Conservation (phyloP, 176 grass and related monocot species). For the Themeda triandra region DNA sequence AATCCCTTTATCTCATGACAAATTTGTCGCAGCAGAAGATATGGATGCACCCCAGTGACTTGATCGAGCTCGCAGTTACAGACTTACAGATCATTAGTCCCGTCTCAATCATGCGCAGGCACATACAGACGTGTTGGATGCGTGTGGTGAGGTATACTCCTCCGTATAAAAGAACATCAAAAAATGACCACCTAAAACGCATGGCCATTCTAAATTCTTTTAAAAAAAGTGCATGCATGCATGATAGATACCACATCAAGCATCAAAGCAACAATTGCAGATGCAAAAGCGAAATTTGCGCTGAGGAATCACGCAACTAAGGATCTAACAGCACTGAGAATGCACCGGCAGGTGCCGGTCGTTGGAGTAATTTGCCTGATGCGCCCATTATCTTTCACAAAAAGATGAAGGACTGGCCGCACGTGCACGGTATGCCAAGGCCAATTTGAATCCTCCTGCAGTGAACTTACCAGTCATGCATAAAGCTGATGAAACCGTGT, state of each 20-base stretch:
- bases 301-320: conserved; percentile 12
- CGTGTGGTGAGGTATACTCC: not conserved
- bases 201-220: not conserved
- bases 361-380: not conserved
- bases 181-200: conserved; percentile 25
- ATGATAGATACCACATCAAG: not conserved
- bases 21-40: conserved; percentile 20
- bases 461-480: not conserved
- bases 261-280: not conserved
- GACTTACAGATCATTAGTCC: not conserved
- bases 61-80: not conserved
- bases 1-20: conserved; percentile 19
- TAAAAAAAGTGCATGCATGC: not conserved
- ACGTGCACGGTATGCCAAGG: not conserved
- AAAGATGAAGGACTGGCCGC: not conserved
- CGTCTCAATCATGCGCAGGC: conserved; percentile 4
- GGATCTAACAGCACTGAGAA: conserved; percentile 6
- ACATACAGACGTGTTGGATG: not conserved
- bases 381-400: not conserved
- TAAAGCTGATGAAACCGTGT: conserved; percentile 3
- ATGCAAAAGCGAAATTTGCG: not conserved
- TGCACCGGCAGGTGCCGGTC: not conserved
- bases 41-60: conserved; percentile 13
- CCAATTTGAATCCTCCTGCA: not conserved
- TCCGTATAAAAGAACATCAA: not conserved